Conservation (phyloP, 2,329 filamentous ascomycete species). For the Verticillium nonalfalfae region DNA sequence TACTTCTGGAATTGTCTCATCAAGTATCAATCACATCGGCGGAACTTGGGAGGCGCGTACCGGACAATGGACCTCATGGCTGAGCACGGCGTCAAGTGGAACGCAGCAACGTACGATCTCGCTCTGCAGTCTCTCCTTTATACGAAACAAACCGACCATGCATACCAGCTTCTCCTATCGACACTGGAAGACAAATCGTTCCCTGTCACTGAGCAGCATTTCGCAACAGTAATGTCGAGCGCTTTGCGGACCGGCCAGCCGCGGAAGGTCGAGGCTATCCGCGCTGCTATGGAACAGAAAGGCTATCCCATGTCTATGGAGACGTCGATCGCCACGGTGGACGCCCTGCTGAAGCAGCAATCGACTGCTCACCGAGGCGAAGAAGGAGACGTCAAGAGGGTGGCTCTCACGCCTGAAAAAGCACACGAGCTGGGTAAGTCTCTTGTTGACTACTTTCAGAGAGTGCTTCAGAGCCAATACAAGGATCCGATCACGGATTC, state of each 20-base stretch:
- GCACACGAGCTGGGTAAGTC: conserved; percentile 18
- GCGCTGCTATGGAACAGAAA: conserved; percentile 33
- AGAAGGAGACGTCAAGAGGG: not conserved
- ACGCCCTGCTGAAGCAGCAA: conserved; percentile 25
- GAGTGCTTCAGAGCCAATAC: conserved; percentile 10
- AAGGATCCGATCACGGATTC: not conserved
- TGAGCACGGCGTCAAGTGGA: conserved; percentile 36
- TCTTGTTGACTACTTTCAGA: conserved; percentile 21
- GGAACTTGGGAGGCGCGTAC: conserved; percentile 44
- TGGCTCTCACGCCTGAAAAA: conserved; percentile 5
- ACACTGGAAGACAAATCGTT: conserved; percentile 38
- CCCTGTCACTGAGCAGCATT: conserved; percentile 40
- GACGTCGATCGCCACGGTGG: conserved; percentile 34
- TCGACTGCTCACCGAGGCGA: not conserved
- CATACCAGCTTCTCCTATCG: conserved; percentile 38
- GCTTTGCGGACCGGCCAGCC: conserved; percentile 40
- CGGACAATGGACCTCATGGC: conserved; percentile 43
- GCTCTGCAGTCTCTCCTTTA: conserved; percentile 42
- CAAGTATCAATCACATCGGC: conserved; percentile 58
- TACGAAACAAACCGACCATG: conserved; percentile 42
- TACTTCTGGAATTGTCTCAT: conserved; percentile 76
- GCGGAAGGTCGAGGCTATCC: conserved; percentile 31
- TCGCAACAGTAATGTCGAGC: conserved; percentile 44
- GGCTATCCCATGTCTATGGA: conserved; percentile 35
- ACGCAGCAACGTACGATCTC: conserved; percentile 41